Base-by-base conservation (phyloP, 1,284 basidiomycete genomes). In the Chalciporus sp. region DNA sequence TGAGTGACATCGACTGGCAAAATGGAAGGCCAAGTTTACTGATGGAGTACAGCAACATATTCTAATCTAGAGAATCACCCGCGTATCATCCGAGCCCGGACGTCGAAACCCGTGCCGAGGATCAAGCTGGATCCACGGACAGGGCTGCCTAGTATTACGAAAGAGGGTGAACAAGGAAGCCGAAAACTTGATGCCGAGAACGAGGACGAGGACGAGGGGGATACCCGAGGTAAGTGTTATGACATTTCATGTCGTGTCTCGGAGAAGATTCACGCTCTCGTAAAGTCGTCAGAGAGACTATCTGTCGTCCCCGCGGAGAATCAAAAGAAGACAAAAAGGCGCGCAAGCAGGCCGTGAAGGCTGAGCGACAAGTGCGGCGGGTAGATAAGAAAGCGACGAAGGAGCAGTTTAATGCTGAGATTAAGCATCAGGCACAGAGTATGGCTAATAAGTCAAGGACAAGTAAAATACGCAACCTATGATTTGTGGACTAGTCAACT, bases 31-130 rank as follows among this genome's bases (percentile, higher is more conserved):
- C 7, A 4, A 37, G 26, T n/a, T 37, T 44, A 8, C 59, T 69
- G 35, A 69, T 28, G n/a, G 39, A 42, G 31, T n/a, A 16, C 65
- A 96, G 94, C 88, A n/a, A 97, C 94, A 1, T 95, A 95, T 69
- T 91, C 92, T 16, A 98, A 95, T 67, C 78, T 96, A 4, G 95
- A 96, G 69, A 98, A 98, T 66, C 95, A 97, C 68, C 95, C 95
- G 0, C 84, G 87, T 12, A 75, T 95, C 28, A 94, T 97, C 59
- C 83, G 85, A 20, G 83, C 85, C 27, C 79, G 85, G 35, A 79
- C 79, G 59, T 69, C 68, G 49, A 83, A 73, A 64, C 76, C 75
- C 19, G 77, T 81, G 0, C 76, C 84, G 0, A 88, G 83, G 67
- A 93, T 95, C 59, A 67, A 71, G 37, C 75, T 95, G 20, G 85